Conservation (phyloP, 1,284 basidiomycete genomes). For the Leccinum huronense region DNA sequence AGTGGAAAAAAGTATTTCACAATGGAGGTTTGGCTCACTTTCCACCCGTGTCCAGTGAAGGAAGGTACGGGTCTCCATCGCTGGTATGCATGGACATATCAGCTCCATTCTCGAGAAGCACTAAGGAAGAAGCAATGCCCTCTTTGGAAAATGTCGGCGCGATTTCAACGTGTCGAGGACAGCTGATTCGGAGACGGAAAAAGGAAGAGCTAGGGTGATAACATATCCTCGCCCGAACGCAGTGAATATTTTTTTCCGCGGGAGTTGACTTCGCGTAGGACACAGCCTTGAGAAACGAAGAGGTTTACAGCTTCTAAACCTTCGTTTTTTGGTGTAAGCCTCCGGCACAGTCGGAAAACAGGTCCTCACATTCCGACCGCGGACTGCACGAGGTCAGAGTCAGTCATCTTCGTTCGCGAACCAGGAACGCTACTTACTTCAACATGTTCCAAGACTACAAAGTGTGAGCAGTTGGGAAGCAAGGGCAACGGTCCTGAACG, state of each 20-base stretch:
- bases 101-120: background rate
- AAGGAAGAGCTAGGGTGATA: background rate
- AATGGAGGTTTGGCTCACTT: background rate
- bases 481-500: background rate
- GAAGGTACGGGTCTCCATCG: background rate
- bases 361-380: no score
- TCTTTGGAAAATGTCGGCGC: background rate
- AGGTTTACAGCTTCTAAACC: background rate
- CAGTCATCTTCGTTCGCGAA: background rate
- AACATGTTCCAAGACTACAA: background rate
- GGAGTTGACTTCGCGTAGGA: background rate
- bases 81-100: background rate
- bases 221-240: background rate
- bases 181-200: background rate
- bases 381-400: no score
- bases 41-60: background rate
- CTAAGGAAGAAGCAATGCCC: background rate
- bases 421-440: background rate
- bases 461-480: background rate
- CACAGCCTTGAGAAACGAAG: background rate
- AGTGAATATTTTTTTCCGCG: background rate
- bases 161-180: background rate
- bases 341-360: background rate
- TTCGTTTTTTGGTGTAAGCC: background rate
- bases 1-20: background rate